Conservation (phyloP, 805 yeast species). For the Scheffersomyces stipitis region DNA sequence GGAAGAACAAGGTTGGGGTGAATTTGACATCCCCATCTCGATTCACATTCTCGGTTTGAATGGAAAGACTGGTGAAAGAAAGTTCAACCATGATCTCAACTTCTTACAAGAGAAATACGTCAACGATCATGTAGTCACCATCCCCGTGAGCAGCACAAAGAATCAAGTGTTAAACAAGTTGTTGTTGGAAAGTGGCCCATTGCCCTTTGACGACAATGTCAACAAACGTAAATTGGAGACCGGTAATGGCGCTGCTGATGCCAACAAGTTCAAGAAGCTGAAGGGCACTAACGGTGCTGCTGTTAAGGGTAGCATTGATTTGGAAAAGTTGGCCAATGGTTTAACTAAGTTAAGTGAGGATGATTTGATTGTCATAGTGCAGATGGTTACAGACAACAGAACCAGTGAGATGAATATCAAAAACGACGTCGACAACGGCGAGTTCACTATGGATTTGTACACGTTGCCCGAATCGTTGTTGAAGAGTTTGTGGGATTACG, state of each 20-base stretch:
- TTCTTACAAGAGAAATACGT: slow-evolving; percentile 75
- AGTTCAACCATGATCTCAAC: slow-evolving; percentile 85
- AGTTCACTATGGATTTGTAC: slow-evolving; percentile 92
- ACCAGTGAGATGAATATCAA: slow-evolving; percentile 94
- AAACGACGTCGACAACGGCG: slow-evolving; percentile 95
- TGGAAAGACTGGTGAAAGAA: slow-evolving; percentile 88
- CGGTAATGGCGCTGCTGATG: slow-evolving; percentile 16
- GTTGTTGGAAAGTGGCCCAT: slow-evolving; percentile 78
- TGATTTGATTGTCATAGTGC: slow-evolving; percentile 90
- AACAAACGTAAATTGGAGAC: slow-evolving; percentile 11
- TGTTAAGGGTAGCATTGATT: slow-evolving; percentile 74
- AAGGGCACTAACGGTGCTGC: slow-evolving; percentile 50
- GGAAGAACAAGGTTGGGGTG: slow-evolving; percentile 98
- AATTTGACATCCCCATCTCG: slow-evolving; percentile 82
- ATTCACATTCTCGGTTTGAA: slow-evolving; percentile 58
- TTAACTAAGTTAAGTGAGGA: slow-evolving; percentile 87
- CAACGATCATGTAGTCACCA: slow-evolving; percentile 71
- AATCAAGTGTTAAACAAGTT: slow-evolving; percentile 66
- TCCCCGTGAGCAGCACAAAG: slow-evolving; percentile 63
- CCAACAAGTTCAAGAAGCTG: slow-evolving; percentile 44
- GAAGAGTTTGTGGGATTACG: slow-evolving; percentile 93
- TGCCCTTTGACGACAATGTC: slow-evolving; percentile 54
- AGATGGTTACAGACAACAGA: slow-evolving; percentile 95
- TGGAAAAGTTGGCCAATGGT: slow-evolving; percentile 88
- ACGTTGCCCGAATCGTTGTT: slow-evolving; percentile 89